These are phyloP conservation scores for Prunus yedoensis DNA, from an alignment of 331 rosid species.

Conservation along the genomic window DNA sequence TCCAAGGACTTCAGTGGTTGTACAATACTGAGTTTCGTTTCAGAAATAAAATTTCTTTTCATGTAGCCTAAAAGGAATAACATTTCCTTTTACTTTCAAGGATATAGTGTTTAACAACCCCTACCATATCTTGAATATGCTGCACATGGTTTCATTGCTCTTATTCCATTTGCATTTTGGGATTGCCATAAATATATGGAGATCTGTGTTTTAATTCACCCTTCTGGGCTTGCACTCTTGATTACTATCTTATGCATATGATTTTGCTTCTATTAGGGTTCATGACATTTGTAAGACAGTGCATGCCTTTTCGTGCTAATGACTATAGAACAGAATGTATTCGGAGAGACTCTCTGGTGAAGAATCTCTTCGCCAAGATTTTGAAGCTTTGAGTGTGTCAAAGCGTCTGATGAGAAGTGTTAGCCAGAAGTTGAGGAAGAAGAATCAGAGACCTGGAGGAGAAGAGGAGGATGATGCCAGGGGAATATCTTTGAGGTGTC, in stretches of 20 bases:
- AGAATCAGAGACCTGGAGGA: slow-evolving; percentile 45
- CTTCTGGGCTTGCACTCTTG: not conserved
- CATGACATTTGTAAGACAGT: slow-evolving; percentile 9
- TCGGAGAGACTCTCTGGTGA: slow-evolving; percentile 53
- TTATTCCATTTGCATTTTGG: not conserved
- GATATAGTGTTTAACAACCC: not conserved
- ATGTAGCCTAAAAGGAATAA: not conserved
- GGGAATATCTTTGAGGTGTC: slow-evolving; percentile 77
- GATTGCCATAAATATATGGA: not conserved
- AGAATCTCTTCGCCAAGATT: slow-evolving; percentile 56
- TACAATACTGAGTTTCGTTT: not conserved
- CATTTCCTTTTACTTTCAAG: not conserved
- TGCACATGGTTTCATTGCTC: not conserved
- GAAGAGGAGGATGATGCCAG: slow-evolving; percentile 63
- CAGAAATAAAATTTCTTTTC: not conserved
- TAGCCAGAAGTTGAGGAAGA: slow-evolving; percentile 85
- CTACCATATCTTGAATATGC: not conserved
- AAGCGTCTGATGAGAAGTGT: slow-evolving; percentile 86
- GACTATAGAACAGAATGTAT: slow-evolving; percentile 54
- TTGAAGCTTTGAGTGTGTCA: slow-evolving; percentile 69
- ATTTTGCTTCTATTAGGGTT: slow-evolving; percentile 19
- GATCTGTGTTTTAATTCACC: not conserved
- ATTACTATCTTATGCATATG: not conserved
- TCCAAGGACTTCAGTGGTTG: not conserved
- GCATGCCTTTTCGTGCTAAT: slow-evolving; percentile 27